Conservation (phyloP, 2,329 filamentous ascomycete species). For the Paecilomyces variotii region DNA sequence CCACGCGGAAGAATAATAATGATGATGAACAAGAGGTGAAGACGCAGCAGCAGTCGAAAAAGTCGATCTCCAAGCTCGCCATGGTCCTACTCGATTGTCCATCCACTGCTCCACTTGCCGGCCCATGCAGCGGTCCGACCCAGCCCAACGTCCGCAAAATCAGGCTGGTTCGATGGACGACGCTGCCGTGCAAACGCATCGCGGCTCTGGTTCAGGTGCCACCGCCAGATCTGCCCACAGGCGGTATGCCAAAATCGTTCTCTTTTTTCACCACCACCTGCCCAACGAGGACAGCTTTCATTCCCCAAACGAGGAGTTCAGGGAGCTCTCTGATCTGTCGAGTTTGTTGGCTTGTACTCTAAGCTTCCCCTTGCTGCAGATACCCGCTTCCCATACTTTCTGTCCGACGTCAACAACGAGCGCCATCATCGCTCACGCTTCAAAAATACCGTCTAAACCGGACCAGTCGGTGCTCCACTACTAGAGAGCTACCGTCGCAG, state of each 20-base stretch:
- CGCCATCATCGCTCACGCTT: not conserved
- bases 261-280: not conserved
- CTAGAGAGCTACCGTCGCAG: slow-evolving; percentile 1
- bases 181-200: not conserved
- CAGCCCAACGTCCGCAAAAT: slow-evolving; percentile 22
- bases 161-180: not conserved
- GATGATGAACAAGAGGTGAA: no score
- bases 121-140: slow-evolving; percentile 30
- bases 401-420: not conserved
- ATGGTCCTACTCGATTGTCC: slow-evolving; percentile 9
- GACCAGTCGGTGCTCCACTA: not conserved
- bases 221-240: not conserved
- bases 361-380: not conserved
- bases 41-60: not conserved
- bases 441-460: not conserved
- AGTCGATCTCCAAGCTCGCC: slow-evolving; percentile 7
- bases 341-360: not conserved
- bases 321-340: not conserved
- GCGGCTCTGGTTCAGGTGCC: not conserved
- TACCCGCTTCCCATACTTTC: not conserved
- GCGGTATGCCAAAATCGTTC: not conserved
- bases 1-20: not conserved
- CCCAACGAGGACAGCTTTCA: not conserved
- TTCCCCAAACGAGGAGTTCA: not conserved
- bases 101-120: slow-evolving; percentile 22